These are phyloP conservation scores for Cystobasidium pallidum DNA, from an alignment of 1,284 basidiomycete species.

Conservation along the genomic window DNA sequence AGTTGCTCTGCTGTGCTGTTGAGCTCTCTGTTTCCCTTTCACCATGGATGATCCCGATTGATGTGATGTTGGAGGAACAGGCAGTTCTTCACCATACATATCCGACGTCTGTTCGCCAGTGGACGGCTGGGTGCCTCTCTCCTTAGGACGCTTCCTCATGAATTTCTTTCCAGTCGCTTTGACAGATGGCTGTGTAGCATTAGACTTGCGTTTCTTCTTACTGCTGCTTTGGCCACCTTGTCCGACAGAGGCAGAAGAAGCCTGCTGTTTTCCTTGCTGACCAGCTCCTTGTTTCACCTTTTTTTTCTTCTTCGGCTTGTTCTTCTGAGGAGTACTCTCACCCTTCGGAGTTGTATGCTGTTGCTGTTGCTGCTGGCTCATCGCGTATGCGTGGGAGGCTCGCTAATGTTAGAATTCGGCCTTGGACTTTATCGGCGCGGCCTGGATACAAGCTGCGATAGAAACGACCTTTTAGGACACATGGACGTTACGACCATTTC, in stretches of 20 bases:
- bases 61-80: neutral
- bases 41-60: too few relatives aligned
- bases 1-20: neutral
- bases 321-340: neutral
- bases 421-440: too few relatives aligned
- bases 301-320: slow-evolving; percentile 18
- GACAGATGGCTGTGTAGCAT: too few relatives aligned
- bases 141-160: too few relatives aligned
- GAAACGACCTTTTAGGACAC: too few relatives aligned
- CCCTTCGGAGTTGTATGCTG: slow-evolving; percentile 1
- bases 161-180: too few relatives aligned
- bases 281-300: slow-evolving; percentile 7
- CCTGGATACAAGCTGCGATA: neutral
- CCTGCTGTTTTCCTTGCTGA: neutral
- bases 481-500: too few relatives aligned
- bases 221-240: neutral
- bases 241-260: neutral
- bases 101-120: neutral
- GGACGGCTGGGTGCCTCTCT: neutral
- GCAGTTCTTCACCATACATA: slow-evolving; percentile 13
- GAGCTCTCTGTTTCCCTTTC: slow-evolving; percentile 6
- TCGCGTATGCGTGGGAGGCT: too few relatives aligned
- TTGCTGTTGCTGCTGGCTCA: slow-evolving; percentile 3
- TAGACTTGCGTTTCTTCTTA: too few relatives aligned
- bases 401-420: too few relatives aligned